Percentiles rank a stretch among this genome's conserved stretches.
Conservation (phyloP, 371 early-diverging fungal species). For the Actinomortierella wolfii region DNA sequence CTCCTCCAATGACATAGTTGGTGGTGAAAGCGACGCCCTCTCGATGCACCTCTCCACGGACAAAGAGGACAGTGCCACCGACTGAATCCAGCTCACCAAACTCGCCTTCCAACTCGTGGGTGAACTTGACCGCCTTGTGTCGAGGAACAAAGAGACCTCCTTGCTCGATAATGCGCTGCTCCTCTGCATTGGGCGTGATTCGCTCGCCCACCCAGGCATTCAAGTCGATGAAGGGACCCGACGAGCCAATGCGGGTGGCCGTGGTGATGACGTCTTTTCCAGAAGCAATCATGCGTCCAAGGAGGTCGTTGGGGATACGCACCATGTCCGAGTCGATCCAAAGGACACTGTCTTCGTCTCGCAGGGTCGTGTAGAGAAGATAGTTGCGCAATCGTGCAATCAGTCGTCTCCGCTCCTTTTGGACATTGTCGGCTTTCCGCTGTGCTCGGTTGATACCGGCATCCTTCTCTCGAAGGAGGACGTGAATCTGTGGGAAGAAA, state of each 20-base stretch:
- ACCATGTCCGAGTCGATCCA: slow-evolving; percentile 11
- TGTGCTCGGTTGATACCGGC: neutral
- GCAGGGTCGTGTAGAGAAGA: slow-evolving; percentile 4
- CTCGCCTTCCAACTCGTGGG: slow-evolving; percentile 5
- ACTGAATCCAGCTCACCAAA: slow-evolving; percentile 10
- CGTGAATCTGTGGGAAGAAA: neutral
- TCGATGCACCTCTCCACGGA: slow-evolving; percentile 10
- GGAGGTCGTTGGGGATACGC: slow-evolving; percentile 5
- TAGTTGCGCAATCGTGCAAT: slow-evolving; percentile 10
- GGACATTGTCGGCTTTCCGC: slow-evolving; percentile 1
- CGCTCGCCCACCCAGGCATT: slow-evolving; percentile 11
- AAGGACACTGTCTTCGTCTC: slow-evolving; percentile 7
- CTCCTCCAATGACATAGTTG: slow-evolving; percentile 8
- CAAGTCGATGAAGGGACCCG: neutral
- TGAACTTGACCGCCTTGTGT: slow-evolving; percentile 8
- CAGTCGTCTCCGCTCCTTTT: slow-evolving; percentile 4
- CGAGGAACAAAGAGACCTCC: slow-evolving; percentile 2
- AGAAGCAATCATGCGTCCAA: slow-evolving; percentile 7
- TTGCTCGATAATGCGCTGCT: slow-evolving; percentile 1
- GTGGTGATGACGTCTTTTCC: slow-evolving; percentile 9
- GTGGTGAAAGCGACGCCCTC: slow-evolving; percentile 13
- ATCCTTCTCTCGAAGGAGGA: slow-evolving; percentile 11
- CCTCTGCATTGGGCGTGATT: slow-evolving; percentile 2
- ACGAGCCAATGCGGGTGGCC: neutral
- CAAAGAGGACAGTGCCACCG: slow-evolving; percentile 10